Base-by-base conservation (phyloP, 805 yeast genomes). In the fission yeast (Schizosaccharomyces pombe) region DNA sequence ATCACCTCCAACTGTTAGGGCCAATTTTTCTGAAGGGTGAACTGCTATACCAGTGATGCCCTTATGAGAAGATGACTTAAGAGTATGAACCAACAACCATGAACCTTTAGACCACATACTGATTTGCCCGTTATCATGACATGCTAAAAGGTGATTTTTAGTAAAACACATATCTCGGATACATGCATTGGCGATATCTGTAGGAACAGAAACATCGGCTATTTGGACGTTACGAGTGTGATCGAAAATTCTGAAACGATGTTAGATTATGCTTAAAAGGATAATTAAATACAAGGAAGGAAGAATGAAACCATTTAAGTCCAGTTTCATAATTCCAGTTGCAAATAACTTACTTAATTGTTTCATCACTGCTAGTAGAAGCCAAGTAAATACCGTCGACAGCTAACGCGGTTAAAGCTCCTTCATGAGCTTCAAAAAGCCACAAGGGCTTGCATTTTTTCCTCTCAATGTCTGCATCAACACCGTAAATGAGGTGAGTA, bases 91-190 rank as follows among this genome's bases (percentile, higher is more conserved):
- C 31, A 30, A 24, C 65, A 91, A 70, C 98, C 98, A 91, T 68
- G 91, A 98, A 65, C 84, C 85, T 2, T 91, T 82, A 66, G 97
- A 74, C 98, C 98, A 91, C 47, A 91, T 75, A 54, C 85, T 76
- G 52, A 91, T 78, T 57, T 79, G 80, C 26, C 95, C 94, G 64
- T 91, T 97, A 47, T 83, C 94, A 1, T 87, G 82, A 0, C 91
- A 94, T 11, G 93, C 81, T 28, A 91, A 68, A 34, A 91, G 72
- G 98, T 98, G 91, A 63, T 80, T 85, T 2, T 85, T 86, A 2
- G 57, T 32, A 64, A 91, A 91, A 57, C 73, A 75, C 57, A 91
- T 69, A 22, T 79, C 72, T 0, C 95, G 83, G 54, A 91, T 77
- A 3, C 94, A 26, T 1, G 39, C 53, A 16, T 49, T 49, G 14